Percentiles rank a stretch among this genome's conserved stretches.
Conservation (phyloP, 208 protist genomes). For the Trichomonas vaginalis region DNA sequence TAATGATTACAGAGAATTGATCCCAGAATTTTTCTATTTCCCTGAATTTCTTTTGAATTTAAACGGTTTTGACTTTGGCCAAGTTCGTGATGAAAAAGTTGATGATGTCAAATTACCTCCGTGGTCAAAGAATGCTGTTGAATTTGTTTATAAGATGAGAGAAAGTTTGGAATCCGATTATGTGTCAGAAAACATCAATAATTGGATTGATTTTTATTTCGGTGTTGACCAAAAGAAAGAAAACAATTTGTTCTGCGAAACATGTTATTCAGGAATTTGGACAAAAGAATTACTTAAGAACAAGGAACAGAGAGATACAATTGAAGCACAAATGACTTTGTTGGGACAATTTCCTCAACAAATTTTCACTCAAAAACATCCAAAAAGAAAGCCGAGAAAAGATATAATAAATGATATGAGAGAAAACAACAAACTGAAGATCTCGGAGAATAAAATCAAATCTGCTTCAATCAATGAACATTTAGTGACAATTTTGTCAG, state of each 20-base stretch:
- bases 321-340: not conserved
- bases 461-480: too few relatives aligned
- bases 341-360: not conserved
- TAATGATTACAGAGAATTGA: constrained; percentile 29
- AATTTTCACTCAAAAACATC: not conserved
- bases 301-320: not conserved
- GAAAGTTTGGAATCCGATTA: constrained; percentile 38
- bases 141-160: constrained; percentile 42
- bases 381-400: not conserved
- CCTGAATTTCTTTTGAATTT: constrained; percentile 42
- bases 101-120: constrained; percentile 28
- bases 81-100: constrained; percentile 22
- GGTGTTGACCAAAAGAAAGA: constrained; percentile 41
- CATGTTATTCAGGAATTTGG: not conserved
- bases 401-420: not conserved
- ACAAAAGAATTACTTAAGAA: not conserved
- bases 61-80: constrained; percentile 37
- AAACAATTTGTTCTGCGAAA: not conserved
- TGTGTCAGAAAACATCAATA: constrained; percentile 35
- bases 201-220: constrained; percentile 53
- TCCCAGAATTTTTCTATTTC: constrained; percentile 50
- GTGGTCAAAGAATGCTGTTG: constrained; percentile 25
- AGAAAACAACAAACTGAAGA: too few relatives aligned
- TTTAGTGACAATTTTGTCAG: too few relatives aligned
- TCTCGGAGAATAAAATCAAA: too few relatives aligned